These are phyloP conservation scores for Alternaria arborescens DNA, from an alignment of 2,329 filamentous ascomycete genomes.

Conservation along the genomic window DNA sequence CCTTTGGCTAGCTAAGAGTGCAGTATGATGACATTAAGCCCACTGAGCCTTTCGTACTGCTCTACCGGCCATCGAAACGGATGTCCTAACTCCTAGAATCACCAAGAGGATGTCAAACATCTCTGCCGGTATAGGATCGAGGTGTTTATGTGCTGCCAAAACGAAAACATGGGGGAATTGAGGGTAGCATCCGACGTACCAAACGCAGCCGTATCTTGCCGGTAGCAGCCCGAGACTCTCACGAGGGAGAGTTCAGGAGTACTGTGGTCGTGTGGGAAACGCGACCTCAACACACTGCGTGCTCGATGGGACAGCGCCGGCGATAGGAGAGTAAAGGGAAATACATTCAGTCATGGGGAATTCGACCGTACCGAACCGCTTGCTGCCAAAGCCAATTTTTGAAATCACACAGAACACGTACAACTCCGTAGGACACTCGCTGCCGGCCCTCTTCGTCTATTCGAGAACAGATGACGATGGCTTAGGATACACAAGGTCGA, in stretches of 20 bases:
- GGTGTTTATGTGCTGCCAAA: slow-evolving; percentile 41
- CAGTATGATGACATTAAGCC: slow-evolving; percentile 36
- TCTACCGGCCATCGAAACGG: slow-evolving; percentile 23
- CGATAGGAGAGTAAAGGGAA: slow-evolving; percentile 44
- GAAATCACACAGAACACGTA: slow-evolving; percentile 49
- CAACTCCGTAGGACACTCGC: slow-evolving; percentile 51
- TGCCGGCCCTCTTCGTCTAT: slow-evolving; percentile 48
- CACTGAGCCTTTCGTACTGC: slow-evolving; percentile 30
- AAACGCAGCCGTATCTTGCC: slow-evolving; percentile 34
- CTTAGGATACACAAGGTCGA: slow-evolving; percentile 47
- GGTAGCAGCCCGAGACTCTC: slow-evolving; percentile 30
- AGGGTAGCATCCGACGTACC: slow-evolving; percentile 45
- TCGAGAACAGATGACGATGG: slow-evolving; percentile 43
- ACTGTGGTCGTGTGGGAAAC: slow-evolving; percentile 26
- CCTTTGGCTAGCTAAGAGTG: slow-evolving; percentile 44
- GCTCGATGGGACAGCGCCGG: slow-evolving; percentile 37
- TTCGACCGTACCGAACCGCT: slow-evolving; percentile 50
- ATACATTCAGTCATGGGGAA: slow-evolving; percentile 53
- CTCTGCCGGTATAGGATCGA: slow-evolving; percentile 34
- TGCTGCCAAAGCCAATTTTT: slow-evolving; percentile 53
- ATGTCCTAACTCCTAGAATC: slow-evolving; percentile 32
- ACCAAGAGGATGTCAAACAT: slow-evolving; percentile 34
- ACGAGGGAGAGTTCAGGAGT: slow-evolving; percentile 38
- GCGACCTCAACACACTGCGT: slow-evolving; percentile 31
- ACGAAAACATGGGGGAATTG: slow-evolving; percentile 46